phyloP scores from a whole-genome alignment of 306 rosid genomes.

The Myrica gale region DNA sequence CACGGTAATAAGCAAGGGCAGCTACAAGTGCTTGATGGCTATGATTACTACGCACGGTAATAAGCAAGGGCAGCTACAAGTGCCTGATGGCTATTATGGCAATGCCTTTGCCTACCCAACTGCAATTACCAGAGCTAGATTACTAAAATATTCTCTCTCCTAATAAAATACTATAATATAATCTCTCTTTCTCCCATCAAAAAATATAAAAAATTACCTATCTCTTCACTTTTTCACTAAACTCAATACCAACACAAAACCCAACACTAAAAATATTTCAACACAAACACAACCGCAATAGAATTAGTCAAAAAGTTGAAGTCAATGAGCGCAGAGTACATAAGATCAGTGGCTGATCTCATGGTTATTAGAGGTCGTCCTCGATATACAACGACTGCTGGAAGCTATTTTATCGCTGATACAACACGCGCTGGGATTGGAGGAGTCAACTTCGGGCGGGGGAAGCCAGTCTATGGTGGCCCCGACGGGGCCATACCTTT shows the following conservation, averaged over 20 bases:
- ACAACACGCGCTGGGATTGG: neutral
- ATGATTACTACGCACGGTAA: neutral
- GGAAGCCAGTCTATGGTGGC: neutral
- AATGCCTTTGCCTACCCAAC: slow-evolving; percentile 1
- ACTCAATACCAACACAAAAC: too few species aligned
- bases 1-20: neutral
- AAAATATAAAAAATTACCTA: too few species aligned
- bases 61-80: neutral
- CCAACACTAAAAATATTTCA: too few species aligned
- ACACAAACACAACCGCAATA: too few species aligned
- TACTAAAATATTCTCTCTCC: too few species aligned
- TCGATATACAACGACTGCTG: neutral
- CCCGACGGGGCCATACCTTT: neutral
- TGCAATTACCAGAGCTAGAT: neutral
- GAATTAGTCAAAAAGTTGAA: neutral
- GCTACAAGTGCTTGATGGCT: neutral
- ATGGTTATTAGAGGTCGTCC: slow-evolving; percentile 2
- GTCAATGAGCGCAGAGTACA: neutral
- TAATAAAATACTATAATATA: too few species aligned
- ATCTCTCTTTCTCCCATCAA: too few species aligned
- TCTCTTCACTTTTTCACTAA: too few species aligned
- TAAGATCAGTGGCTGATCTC: neutral
- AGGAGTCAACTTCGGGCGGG: neutral
- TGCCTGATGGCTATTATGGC: slow-evolving; percentile 1
- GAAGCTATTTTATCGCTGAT: neutral